Evolutionary conservation across 176 grass and related monocot species (phyloP).

Genomic region (Chloris gayana): DNA sequence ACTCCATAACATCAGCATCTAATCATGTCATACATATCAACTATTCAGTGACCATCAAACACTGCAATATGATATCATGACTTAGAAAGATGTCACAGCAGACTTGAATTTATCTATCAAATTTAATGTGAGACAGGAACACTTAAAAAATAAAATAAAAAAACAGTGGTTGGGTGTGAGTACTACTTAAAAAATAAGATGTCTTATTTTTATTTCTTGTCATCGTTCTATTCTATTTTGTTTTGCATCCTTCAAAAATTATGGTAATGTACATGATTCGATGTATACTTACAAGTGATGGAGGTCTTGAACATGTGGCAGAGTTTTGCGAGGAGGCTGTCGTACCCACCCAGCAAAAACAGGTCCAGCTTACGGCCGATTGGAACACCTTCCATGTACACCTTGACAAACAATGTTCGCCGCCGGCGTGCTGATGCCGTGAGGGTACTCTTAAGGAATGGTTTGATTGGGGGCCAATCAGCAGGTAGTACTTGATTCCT

Average conservation of each 20-base stretch:
- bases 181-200: too few relatives aligned
- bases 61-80: constrained; percentile 20
- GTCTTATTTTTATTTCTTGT: neutral
- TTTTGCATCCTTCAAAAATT: neutral
- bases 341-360: constrained; percentile 53
- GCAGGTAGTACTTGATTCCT: constrained; percentile 39
- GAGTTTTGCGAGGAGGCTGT: constrained; percentile 50
- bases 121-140: constrained; percentile 21
- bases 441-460: constrained; percentile 63
- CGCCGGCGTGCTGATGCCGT: constrained; percentile 18
- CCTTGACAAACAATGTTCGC: constrained; percentile 59
- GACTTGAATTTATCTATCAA: constrained; percentile 30
- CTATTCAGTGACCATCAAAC: constrained; percentile 11
- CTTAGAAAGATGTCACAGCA: constrained; percentile 15
- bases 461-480: constrained; percentile 68
- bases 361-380: constrained; percentile 76
- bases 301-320: constrained; percentile 59
- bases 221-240: neutral
- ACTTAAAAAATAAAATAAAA: constrained; percentile 8
- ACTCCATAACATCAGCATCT: constrained; percentile 53
- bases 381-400: constrained; percentile 77
- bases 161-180: neutral
- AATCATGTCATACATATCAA: constrained; percentile 23
- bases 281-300: constrained; percentile 59
- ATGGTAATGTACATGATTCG: neutral